Base-by-base conservation (phyloP, 1,284 basidiomycete genomes). In the Polyporus tsugae region DNA sequence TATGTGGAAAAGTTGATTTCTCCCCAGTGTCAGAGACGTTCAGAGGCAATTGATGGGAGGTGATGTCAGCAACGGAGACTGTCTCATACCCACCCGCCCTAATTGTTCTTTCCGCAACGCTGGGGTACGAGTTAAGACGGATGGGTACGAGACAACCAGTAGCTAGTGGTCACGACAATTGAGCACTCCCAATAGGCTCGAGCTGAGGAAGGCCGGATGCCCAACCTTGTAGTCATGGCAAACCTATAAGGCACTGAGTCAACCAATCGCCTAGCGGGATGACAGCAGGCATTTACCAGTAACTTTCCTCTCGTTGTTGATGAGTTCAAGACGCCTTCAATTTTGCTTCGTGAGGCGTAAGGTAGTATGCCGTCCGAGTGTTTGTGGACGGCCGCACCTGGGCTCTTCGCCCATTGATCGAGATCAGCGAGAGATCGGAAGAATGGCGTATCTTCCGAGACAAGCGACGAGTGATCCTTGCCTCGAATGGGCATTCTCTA, bases 141-240 rank as follows among this genome's bases (percentile, higher is more conserved):
- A 2, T 29, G 29, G 29, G 29, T 29, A 29, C 29, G 29, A 29
- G 29, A 29, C 29, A 29, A 29, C 29, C 29, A 29, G 29, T 29
- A 29, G 29, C 29, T 29, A 29, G 29, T 29, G 29, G 29, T 29
- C 29, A 29, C 29, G 29, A 29, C 29, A 29, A 29, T 29, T 29
- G 29, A 29, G 29, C 29, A 29, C 29, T 2, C 29, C 29, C 29
- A 29, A 29, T 29, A 4, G 39, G 22, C 44, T 46, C 44, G n/a
- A n/a, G 6, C 6, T 6, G 9, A 17, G 11, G 52, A 13, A 35
- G 9, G 0, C 1, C 11, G 13, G 9, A 42, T 10, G 22, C 63
- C 77, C 65, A 70, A 91, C 92, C 85, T 93, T 94, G 80, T 93
- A 95, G 80, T 95, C 93, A 75, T 95, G 93, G 78, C 93, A 95